Evolutionary conservation across 129 eudicot genomes (phyloP).

Genomic region (Mikania micrantha): DNA sequence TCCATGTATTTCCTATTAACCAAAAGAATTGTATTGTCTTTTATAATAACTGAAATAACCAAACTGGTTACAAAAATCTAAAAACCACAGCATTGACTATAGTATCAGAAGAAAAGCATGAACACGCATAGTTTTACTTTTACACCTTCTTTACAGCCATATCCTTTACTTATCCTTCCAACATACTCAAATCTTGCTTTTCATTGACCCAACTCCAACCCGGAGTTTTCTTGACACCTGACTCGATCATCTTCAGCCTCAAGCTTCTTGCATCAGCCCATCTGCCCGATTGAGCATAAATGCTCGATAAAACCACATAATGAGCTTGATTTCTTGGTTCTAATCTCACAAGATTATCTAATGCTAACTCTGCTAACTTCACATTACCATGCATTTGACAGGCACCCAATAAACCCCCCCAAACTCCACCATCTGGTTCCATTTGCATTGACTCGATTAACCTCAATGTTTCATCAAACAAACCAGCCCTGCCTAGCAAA

Average conservation of each 20-base stretch:
- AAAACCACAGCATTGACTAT: no score
- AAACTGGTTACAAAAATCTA: no score
- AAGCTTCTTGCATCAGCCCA: slow-evolving; percentile 56
- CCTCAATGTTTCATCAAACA: slow-evolving; percentile 48
- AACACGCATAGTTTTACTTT: neutral
- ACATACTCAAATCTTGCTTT: slow-evolving; percentile 2
- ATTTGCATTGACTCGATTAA: slow-evolving; percentile 50
- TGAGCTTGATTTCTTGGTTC: slow-evolving; percentile 58
- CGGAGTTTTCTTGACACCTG: slow-evolving; percentile 40
- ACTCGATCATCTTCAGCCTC: slow-evolving; percentile 38
- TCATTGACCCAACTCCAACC: slow-evolving; percentile 60
- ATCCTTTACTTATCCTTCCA: no score
- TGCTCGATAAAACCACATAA: slow-evolving; percentile 50
- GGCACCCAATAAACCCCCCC: slow-evolving; percentile 72
- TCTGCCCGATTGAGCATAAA: slow-evolving; percentile 53
- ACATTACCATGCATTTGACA: slow-evolving; percentile 63
- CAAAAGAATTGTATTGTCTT: no score
- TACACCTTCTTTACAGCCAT: neutral
- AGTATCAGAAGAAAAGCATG: neutral
- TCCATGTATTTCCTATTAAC: no score
- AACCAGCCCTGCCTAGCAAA: slow-evolving; percentile 54
- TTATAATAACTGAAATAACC: no score
- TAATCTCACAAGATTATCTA: slow-evolving; percentile 42
- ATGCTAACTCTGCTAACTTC: slow-evolving; percentile 48
- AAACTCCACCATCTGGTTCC: slow-evolving; percentile 61